Evolutionary conservation across 371 early-diverging fungal species (phyloP), one percentile per base, ranked within the genome.

Genomic region (Lichtheimia corymbifera): DNA sequence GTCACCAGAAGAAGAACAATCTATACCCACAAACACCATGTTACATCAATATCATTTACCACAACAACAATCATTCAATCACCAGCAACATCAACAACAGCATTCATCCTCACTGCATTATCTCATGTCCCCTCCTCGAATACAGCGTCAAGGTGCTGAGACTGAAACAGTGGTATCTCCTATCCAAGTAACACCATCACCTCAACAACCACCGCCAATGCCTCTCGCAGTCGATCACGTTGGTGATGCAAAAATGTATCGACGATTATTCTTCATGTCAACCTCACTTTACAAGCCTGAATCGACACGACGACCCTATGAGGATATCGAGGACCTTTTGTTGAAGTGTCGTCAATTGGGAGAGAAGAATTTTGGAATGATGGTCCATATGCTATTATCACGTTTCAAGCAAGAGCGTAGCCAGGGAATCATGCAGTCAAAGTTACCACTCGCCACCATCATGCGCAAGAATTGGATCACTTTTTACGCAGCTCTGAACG

Each of bases 311-410:
- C 14, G 12, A 11, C 59, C 71, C 50, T 56, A 67, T 24, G 59
- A 66, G 24, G 56, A 53, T n/a, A 11, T 65, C 0, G 62, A 59
- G 0, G 18, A 18, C 0, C 30, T 71, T 0, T 47, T 74, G 15
- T 50, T 50, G n/a, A 50, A 58, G 6, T 35, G 64, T 3, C 55
- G 25, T 6, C 54, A 51, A 14, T 60, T 71, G 5, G 49, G 61
- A 1, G n/a, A 22, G 5, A 63, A 73, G 6, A 66, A 62, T 0
- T 62, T 72, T 45, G 53, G 54, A 1, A 50, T 58, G n/a, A 42
- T 76, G 0, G 42, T 76, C 4, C 50, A 66, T 4, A 49, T 58
- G 2, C 30, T 76, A 11, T 40, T 41, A 1, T 45, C 55, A 5
- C 27, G 58, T 0, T 50, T 65, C n/a, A 43, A 61, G 6, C 30